Evolutionary conservation across 2,329 filamentous ascomycete species (phyloP), one percentile per base, ranked within the genome.

Genomic region (Aspergillus proliferans): DNA sequence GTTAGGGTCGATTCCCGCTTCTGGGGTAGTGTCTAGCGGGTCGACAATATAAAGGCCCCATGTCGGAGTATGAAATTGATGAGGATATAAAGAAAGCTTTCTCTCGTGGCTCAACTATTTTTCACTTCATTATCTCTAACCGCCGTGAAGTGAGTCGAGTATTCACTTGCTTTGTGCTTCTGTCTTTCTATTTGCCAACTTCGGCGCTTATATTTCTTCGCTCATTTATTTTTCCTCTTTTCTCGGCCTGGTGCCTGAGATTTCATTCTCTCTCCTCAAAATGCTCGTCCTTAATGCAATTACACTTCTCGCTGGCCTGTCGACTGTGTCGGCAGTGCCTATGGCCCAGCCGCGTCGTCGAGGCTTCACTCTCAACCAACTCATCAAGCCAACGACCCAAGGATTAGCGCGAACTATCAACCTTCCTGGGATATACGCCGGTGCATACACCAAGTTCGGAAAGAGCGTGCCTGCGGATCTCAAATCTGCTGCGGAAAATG

Each of bases 221-320:
- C 12, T 43, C 24, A 14, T 26, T 30, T 26, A 14, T 43, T 43
- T 30, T n/a, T 43, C n/a, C 7, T 10, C 9, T 14, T 4, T n/a
- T 5, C 15, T 33, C 4, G 39, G 46, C 18, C 46, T 15, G 24
- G 30, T 39, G 26, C 28, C 28, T 22, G 45, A 30, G 30, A 36
- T 15, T 6, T 34, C 38, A 42, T 44, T 24, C 48, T n/a, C 34
- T 18, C 28, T 33, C 28, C n/a, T 50, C 56, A 64, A 18, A 21
- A 68, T 68, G 65, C 65, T 68, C 52, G 59, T 65, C 58, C 59
- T 68, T 57, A 64, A 56, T 56, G 65, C 63, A 48, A 46, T 65
- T 10, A 52, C 55, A 36, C 52, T 56, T 33, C 45, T 61, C 33
- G 51, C 62, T 43, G 58, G 62, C 50, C 54, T 69, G 15, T 55